Evolutionary conservation across 805 yeast genomes (phyloP).

Genomic region (Candida lessepsii): DNA sequence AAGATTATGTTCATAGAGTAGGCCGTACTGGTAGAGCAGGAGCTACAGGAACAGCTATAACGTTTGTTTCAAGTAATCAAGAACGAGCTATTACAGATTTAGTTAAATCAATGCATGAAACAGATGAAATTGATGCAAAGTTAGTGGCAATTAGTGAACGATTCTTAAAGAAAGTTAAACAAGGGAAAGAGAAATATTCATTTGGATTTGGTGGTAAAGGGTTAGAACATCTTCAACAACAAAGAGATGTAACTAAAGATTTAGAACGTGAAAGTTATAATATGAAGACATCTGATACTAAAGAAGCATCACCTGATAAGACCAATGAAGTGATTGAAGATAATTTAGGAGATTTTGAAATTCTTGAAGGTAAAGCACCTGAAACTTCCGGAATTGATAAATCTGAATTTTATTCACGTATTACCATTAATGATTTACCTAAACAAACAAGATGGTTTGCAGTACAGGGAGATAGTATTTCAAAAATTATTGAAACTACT

Average conservation of each 20-base stretch:
- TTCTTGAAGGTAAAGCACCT: conserved; percentile 51
- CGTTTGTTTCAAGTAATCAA: conserved; percentile 64
- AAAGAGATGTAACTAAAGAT: conserved; percentile 32
- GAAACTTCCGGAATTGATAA: conserved; percentile 57
- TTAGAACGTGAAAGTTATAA: conserved; percentile 47
- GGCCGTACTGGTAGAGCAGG: conserved; percentile 97
- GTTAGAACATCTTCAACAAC: conserved; percentile 42
- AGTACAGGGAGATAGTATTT: conserved; percentile 61
- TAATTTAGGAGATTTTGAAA: conserved; percentile 42
- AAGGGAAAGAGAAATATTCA: conserved; percentile 61
- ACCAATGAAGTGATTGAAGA: background rate
- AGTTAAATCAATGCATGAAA: conserved; percentile 59
- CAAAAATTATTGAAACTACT: conserved; percentile 66
- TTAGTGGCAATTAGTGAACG: conserved; percentile 49
- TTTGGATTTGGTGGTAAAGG: conserved; percentile 89
- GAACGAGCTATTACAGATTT: conserved; percentile 66
- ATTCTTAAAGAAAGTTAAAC: conserved; percentile 60
- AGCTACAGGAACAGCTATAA: conserved; percentile 55
- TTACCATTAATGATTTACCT: conserved; percentile 83
- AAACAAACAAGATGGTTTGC: conserved; percentile 77
- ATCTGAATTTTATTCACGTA: conserved; percentile 58
- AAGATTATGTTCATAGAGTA: conserved; percentile 93
- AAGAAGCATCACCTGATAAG: conserved; percentile 15
- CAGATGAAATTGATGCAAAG: conserved; percentile 48
- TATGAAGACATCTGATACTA: conserved; percentile 15